A percentile compares a stretch with the other conserved stretches of the same genome.
These are phyloP conservation scores for Gremmenia infestans DNA, from an alignment of 2,329 filamentous ascomycete species.

Conservation along the genomic window DNA sequence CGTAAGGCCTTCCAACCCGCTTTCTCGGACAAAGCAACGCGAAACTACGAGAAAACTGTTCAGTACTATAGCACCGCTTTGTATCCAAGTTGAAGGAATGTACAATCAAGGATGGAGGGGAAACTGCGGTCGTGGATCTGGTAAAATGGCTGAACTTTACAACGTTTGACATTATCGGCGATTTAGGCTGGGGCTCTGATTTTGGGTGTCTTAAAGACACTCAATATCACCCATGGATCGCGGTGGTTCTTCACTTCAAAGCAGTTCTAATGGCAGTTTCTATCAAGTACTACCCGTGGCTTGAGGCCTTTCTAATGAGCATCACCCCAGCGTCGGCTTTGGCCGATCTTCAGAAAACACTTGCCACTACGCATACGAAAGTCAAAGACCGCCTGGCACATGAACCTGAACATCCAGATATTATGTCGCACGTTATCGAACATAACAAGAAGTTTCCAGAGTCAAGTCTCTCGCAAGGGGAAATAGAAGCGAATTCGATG, in stretches of 20 bases:
- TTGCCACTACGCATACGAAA: too few species aligned
- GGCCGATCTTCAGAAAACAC: too few species aligned
- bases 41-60: neutral
- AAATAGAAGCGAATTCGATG: neutral
- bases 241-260: neutral
- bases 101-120: neutral
- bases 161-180: slow-evolving; percentile 39
- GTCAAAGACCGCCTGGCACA: neutral
- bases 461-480: neutral
- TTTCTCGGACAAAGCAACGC: neutral
- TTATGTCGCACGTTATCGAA: neutral
- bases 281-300: neutral
- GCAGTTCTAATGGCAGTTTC: too few species aligned
- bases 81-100: neutral
- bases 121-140: neutral
- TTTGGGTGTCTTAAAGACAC: slow-evolving; percentile 36
- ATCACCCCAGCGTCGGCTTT: neutral
- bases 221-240: slow-evolving; percentile 18
- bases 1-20: neutral
- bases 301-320: neutral
- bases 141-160: slow-evolving; percentile 15
- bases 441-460: too few species aligned
- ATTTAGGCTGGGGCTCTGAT: slow-evolving; percentile 36
- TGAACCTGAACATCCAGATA: neutral
- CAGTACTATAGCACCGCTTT: neutral